These are phyloP conservation scores for Cryphonectria naterciae DNA, from an alignment of 2,329 filamentous ascomycete species.

Conservation along the genomic window DNA sequence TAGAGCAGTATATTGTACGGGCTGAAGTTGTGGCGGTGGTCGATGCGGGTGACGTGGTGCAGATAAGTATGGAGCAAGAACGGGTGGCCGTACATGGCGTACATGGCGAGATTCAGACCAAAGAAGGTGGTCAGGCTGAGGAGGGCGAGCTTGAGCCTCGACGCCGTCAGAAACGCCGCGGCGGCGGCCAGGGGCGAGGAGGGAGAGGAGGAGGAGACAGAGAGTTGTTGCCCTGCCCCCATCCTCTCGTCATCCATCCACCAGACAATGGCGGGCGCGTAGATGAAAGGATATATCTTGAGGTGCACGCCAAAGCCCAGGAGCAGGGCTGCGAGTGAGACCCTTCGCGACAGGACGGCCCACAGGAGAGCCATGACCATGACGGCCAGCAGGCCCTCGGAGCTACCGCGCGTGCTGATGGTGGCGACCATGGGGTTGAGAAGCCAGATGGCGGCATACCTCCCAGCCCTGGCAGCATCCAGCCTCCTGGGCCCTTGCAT, in stretches of 20 bases:
- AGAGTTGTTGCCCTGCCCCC: neutral
- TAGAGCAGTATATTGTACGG: conserved; percentile 94
- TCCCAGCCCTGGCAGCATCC: conserved; percentile 61
- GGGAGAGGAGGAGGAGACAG: neutral
- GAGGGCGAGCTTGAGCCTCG: conserved; percentile 61
- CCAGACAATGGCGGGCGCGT: conserved; percentile 80
- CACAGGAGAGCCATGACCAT: conserved; percentile 83
- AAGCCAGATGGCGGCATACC: conserved; percentile 86
- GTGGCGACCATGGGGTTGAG: conserved; percentile 98
- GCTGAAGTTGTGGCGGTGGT: conserved; percentile 98
- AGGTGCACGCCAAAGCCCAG: conserved; percentile 90
- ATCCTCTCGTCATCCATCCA: conserved; percentile 70
- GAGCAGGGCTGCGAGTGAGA: conserved; percentile 70
- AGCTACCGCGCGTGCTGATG: conserved; percentile 93
- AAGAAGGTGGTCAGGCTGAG: conserved; percentile 75
- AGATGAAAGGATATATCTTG: conserved; percentile 99
- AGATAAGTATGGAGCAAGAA: conserved; percentile 91
- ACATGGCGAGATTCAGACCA: conserved; percentile 79
- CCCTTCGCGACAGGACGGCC: conserved; percentile 70
- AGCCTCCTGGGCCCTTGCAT: conserved; percentile 44
- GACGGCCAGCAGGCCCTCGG: conserved; percentile 85
- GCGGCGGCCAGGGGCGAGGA: conserved; percentile 35
- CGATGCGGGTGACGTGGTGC: conserved; percentile 89
- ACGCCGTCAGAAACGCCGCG: conserved; percentile 53
- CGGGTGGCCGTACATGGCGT: conserved; percentile 72